Evolutionary conservation across 306 rosid genomes (phyloP), one percentile per base, ranked within the genome.

Genomic region (Acacia crassicarpa): DNA sequence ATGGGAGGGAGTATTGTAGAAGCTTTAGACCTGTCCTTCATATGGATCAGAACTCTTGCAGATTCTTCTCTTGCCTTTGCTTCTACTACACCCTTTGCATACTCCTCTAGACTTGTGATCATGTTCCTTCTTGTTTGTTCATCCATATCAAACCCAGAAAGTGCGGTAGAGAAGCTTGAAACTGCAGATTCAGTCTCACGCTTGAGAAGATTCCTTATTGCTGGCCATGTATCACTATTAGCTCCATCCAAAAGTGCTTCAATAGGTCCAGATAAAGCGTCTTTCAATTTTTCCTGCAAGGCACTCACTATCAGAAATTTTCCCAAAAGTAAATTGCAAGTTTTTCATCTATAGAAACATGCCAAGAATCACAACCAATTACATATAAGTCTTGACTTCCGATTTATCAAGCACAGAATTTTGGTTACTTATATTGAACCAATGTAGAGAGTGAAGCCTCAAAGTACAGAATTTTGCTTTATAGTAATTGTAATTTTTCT

Each of bases 201-300:
- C 79, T 23, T 83, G 76, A 92, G 89, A 86, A 96, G 94, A 72
- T 76, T 93, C 86, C 93, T 90, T 84, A 94, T 92, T 75, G 92
- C 83, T 27, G 94, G 92, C 99, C 99, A 96, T 13, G 99, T 96
- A 81, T 93, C 98, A 53, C 80, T 87, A 76, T 74, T 91, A 82
- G 97, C 98, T 82, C 94, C 98, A 84, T 96, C 99, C 74, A 96
- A 82, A 79, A 96, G 94, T 78, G 95, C 97, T 81, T 93, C 98
- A 43, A 91, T 90, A 6, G 99, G 96, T 82, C 87, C 98, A 61
- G 92, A 83, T 74, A 96, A 86, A 51, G 97, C 93, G 8, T 89
- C 87, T 85, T 89, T 94, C 83, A 96, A 87, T 86, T 94, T 91
- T 66, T 35, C 84, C 99, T 96, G 97, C 81, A 91, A 68, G 20